These are phyloP conservation scores for Paraphysoderma sedebokerense DNA, from an alignment of 371 early-diverging fungal species.

Conservation along the genomic window DNA sequence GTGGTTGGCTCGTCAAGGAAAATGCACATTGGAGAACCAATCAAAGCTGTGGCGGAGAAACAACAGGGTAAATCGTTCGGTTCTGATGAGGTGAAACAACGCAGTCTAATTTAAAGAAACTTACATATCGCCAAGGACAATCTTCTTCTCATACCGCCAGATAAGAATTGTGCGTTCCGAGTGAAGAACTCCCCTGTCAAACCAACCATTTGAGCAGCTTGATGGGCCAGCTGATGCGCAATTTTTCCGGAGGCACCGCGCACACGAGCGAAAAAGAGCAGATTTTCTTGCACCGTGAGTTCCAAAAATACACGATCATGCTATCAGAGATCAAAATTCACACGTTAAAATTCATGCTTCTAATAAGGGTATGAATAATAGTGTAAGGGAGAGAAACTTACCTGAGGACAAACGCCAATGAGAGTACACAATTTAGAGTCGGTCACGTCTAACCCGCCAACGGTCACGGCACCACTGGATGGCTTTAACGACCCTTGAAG, in stretches of 20 bases:
- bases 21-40: slow-evolving; percentile 5
- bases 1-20: slow-evolving; percentile 12
- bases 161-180: neutral
- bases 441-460: neutral
- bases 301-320: neutral
- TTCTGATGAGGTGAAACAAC: too few species aligned
- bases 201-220: neutral
- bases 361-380: too few species aligned
- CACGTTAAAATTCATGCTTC: too few species aligned
- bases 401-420: slow-evolving; percentile 24
- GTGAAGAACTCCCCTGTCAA: neutral
- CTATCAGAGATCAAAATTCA: too few species aligned
- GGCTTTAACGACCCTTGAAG: neutral
- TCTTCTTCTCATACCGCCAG: neutral
- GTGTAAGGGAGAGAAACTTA: too few species aligned
- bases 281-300: neutral
- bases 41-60: slow-evolving; percentile 11
- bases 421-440: slow-evolving; percentile 6
- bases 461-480: neutral
- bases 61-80: too few species aligned
- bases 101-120: too few species aligned
- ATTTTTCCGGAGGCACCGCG: neutral
- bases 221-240: neutral
- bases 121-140: neutral
- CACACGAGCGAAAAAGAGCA: neutral